Evolutionary conservation across 805 yeast genomes (phyloP).

Genomic region (Nakazawaea laoshanensis): DNA sequence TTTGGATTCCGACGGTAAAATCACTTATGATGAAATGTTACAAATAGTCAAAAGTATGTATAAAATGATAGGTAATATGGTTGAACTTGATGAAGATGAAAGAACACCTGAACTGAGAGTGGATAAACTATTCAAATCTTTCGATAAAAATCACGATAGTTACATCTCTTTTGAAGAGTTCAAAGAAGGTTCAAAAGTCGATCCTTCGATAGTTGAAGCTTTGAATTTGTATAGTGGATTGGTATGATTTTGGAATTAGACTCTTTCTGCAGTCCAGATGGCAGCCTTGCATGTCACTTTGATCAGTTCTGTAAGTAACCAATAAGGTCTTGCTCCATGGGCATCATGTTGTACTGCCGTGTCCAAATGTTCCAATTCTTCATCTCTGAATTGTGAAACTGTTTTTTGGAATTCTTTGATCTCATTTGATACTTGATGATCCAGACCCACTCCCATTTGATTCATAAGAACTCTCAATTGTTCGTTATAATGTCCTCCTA

Average conservation of each 20-base stretch:
- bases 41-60: conserved; percentile 77
- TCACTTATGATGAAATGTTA: conserved; percentile 72
- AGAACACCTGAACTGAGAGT: conserved; percentile 86
- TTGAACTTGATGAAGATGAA: conserved; percentile 79
- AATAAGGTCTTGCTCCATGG: conserved; percentile 86
- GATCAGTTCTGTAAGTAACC: conserved; percentile 80
- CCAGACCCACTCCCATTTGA: conserved; percentile 41
- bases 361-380: conserved; percentile 89
- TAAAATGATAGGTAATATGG: conserved; percentile 95
- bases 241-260: conserved; percentile 43
- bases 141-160: conserved; percentile 65
- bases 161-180: conserved; percentile 79
- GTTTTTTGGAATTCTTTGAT: conserved; percentile 46
- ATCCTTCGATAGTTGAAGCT: conserved; percentile 69
- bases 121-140: conserved; percentile 63
- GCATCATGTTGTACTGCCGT: conserved; percentile 92
- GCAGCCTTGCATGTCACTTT: conserved; percentile 82
- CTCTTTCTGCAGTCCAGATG: conserved; percentile 82
- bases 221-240: conserved; percentile 74
- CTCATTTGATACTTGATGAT: conserved; percentile 37
- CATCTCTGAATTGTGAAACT: conserved; percentile 79
- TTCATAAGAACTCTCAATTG: conserved; percentile 74
- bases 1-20: conserved; percentile 66
- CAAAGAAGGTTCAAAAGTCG: conserved; percentile 69
- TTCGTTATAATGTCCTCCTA: conserved; percentile 90